Evolutionary conservation across 1,139 yeast genomes (phyloP), one percentile per base, ranked within the genome.

Genomic region (Torulaspora pretoriensis): DNA sequence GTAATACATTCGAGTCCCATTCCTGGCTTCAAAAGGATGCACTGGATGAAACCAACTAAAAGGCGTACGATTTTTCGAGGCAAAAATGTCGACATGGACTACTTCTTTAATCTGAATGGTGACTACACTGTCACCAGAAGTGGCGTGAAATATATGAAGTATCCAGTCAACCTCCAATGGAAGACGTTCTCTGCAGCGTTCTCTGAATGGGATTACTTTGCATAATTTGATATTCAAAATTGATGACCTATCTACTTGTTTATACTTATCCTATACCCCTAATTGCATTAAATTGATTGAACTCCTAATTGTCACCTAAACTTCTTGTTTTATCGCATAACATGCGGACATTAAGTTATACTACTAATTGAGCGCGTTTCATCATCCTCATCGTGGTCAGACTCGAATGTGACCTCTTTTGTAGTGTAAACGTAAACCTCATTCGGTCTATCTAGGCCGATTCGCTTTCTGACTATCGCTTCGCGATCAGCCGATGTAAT

Each of bases 351-450:
- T 19, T 5, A 19, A 5, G 22, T 19, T 19, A 19, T 19, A 7
- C 22, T 19, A 19, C 22, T 19, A 5, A 7, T 19, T 4, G 22
- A 19, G 22, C 22, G 22, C 22, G 22, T 19, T 5, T 19, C 22
- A 23, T 30, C 35, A 8, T 31, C 35, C 10, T 46, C 40, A 35
- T 49, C 54, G 14, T 46, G 56, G 27, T 65, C 68, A 17, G 63
- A 63, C 46, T 71, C 72, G 43, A 78, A 67, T 2, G 72, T 72
- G 2, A 80, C 81, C 48, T 78, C 78, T 50, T 72, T 76, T 24
- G 79, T 73, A 0, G 81, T 69, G 55, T 81, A 81, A 1, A 80
- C 72, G 59, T 71, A 80, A n/a, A 79, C 77, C 29, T 66, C 67
- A 38, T 61, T 60, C 2, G 59, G 53, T 9, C 52, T 54, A 31